Conservation (phyloP, 208 protist genomes). For the Leptomonas pyrrhocoris region DNA sequence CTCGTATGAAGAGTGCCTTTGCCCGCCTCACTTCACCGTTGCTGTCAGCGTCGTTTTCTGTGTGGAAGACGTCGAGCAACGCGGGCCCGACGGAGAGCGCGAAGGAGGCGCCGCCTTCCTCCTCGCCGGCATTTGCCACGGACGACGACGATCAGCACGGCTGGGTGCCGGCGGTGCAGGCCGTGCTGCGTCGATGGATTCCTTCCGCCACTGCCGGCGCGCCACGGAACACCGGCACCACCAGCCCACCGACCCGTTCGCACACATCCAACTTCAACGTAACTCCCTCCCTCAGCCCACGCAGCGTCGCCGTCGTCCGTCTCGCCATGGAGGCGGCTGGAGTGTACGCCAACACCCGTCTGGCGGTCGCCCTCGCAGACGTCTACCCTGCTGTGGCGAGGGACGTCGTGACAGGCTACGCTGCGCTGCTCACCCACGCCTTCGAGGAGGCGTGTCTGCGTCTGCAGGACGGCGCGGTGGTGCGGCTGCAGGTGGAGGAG, state of each 20-base stretch:
- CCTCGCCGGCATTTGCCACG: neutral
- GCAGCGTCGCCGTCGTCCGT: slow-evolving; percentile 11
- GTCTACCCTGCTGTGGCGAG: slow-evolving; percentile 14
- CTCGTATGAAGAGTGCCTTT: slow-evolving; percentile 34
- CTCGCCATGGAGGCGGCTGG: slow-evolving; percentile 34
- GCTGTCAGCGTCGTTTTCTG: slow-evolving; percentile 5
- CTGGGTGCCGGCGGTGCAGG: neutral
- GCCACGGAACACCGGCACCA: neutral
- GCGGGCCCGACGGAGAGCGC: neutral
- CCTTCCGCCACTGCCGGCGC: too few relatives aligned
- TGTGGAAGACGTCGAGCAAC: neutral
- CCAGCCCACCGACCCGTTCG: too few relatives aligned
- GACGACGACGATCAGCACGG: neutral
- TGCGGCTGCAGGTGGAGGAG: slow-evolving; percentile 49
- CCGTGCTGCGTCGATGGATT: slow-evolving; percentile 11
- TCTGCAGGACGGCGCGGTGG: slow-evolving; percentile 21
- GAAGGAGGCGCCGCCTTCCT: neutral
- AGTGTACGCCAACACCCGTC: slow-evolving; percentile 48
- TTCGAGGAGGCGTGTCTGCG: slow-evolving; percentile 48
- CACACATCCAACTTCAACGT: neutral
- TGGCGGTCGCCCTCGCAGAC: slow-evolving; percentile 26
- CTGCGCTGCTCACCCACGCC: slow-evolving; percentile 24
- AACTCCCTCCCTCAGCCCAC: neutral
- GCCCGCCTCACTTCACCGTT: slow-evolving; percentile 31
- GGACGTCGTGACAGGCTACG: slow-evolving; percentile 35